Evolutionary conservation across 1,139 yeast species (phyloP).

Genomic region (Geotrichum klebahnii): DNA sequence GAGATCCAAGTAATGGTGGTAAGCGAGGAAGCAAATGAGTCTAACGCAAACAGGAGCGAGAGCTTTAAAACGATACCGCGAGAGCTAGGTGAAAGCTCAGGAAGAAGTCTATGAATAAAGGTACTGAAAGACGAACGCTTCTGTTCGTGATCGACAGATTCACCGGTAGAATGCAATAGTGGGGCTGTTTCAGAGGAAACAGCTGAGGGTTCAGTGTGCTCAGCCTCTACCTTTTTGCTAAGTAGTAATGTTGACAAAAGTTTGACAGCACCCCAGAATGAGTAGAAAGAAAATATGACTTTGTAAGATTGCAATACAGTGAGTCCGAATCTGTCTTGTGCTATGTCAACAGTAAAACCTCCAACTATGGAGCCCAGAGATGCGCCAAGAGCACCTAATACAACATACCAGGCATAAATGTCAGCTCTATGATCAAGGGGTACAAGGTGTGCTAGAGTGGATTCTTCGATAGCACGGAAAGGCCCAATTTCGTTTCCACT

Average conservation of each 20-base stretch:
- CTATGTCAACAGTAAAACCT: conserved; percentile 55
- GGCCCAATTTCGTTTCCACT: conserved; percentile 94
- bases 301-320: conserved; percentile 50
- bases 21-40: conserved; percentile 82
- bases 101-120: conserved; percentile 15
- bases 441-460: conserved; percentile 77
- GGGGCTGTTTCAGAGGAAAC: conserved; percentile 18
- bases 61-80: conserved; percentile 33
- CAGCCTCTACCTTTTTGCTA: conserved; percentile 52
- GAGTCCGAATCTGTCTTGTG: conserved; percentile 28
- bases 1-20: conserved; percentile 88
- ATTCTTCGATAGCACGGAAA: conserved; percentile 82
- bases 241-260: conserved; percentile 52
- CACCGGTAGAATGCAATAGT: conserved; percentile 4
- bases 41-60: conserved; percentile 59
- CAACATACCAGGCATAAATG: conserved; percentile 65
- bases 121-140: neutral
- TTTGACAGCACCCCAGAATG: conserved; percentile 55
- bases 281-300: conserved; percentile 54
- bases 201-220: neutral
- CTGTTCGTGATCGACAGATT: neutral
- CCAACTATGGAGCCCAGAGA: conserved; percentile 69
- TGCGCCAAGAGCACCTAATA: conserved; percentile 68
- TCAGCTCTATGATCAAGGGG: conserved; percentile 64
- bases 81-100: conserved; percentile 25